Percentiles rank a stretch among this genome's conserved stretches.
These are phyloP conservation scores for Hymenotorrendiella dingleyae DNA, from an alignment of 2,329 filamentous ascomycete genomes.

Conservation along the genomic window DNA sequence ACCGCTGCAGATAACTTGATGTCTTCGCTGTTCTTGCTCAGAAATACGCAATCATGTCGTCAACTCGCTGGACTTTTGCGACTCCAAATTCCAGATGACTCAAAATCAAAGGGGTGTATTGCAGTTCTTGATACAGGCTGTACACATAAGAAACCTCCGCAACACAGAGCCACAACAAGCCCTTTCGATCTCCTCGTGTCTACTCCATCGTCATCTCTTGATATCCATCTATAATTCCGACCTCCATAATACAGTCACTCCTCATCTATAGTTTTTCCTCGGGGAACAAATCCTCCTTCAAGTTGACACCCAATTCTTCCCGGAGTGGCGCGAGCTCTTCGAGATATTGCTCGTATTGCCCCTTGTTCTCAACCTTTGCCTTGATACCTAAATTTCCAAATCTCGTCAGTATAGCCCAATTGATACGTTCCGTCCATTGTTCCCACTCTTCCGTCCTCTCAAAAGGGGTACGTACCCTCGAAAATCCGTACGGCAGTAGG, in stretches of 20 bases:
- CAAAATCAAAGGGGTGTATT: slow-evolving; percentile 24
- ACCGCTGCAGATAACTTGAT: too few relatives aligned
- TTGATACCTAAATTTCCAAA: slow-evolving; percentile 70
- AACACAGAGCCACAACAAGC: slow-evolving; percentile 20
- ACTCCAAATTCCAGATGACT: too few relatives aligned
- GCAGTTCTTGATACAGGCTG: slow-evolving; percentile 31
- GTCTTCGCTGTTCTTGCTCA: too few relatives aligned
- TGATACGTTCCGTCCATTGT: background rate
- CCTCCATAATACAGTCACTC: slow-evolving; percentile 11
- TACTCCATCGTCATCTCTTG: slow-evolving; percentile 9
- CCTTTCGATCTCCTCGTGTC: too few relatives aligned
- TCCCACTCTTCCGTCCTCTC: background rate
- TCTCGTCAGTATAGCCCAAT: slow-evolving; percentile 11
- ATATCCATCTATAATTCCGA: slow-evolving; percentile 21
- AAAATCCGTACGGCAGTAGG: slow-evolving; percentile 97
- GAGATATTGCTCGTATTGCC: slow-evolving; percentile 95
- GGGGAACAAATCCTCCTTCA: slow-evolving; percentile 92
- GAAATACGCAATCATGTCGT: too few relatives aligned
- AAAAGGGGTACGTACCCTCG: slow-evolving; percentile 65
- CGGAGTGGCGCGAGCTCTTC: slow-evolving; percentile 86
- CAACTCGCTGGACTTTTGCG: too few relatives aligned
- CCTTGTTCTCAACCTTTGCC: slow-evolving; percentile 98
- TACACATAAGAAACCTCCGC: slow-evolving; percentile 27
- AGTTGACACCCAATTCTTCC: slow-evolving; percentile 84
- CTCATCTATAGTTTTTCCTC: slow-evolving; percentile 34